A percentile compares a stretch with the other conserved stretches of the same genome.
Conservation (phyloP, 2,329 filamentous ascomycete species). For the Chaetothyriales sp. region DNA sequence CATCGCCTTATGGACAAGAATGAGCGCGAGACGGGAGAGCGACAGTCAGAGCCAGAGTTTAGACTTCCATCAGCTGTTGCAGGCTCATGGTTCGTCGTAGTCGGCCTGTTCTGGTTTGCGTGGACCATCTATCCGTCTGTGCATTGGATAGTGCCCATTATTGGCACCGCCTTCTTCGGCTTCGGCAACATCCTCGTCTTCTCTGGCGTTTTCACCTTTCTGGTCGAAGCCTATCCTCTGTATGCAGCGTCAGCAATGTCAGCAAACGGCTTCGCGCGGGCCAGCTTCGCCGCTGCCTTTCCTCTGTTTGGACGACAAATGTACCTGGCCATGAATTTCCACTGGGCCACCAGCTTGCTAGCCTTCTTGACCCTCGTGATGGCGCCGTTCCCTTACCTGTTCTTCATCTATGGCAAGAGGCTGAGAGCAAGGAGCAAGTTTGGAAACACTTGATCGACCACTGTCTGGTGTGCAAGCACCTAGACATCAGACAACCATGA, state of each 20-base stretch:
- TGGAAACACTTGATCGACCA: conserved; percentile 3
- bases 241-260: conserved; percentile 51
- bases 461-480: neutral
- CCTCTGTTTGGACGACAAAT: conserved; percentile 20
- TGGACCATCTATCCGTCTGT: conserved; percentile 66
- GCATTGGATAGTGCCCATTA: conserved; percentile 62
- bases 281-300: conserved; percentile 63
- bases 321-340: conserved; percentile 25
- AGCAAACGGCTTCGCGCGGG: conserved; percentile 67
- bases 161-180: conserved; percentile 57
- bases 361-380: conserved; percentile 26
- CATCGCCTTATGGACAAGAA: conserved; percentile 26
- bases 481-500: neutral
- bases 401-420: conserved; percentile 34
- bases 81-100: conserved; percentile 63
- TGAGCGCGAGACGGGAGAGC: conserved; percentile 21
- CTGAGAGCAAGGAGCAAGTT: conserved; percentile 33
- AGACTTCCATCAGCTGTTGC: conserved; percentile 58
- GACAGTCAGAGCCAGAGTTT: conserved; percentile 66
- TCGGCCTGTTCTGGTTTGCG: conserved; percentile 75
- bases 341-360: conserved; percentile 27
- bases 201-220: conserved; percentile 73
- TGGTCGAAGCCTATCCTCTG: conserved; percentile 46
- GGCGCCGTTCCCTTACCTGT: conserved; percentile 36
- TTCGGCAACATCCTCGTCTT: conserved; percentile 62